Evolutionary conservation across 2,329 filamentous ascomycete species (phyloP), one percentile per base, ranked within the genome.

Genomic region (Fonsecaea pugnacius): DNA sequence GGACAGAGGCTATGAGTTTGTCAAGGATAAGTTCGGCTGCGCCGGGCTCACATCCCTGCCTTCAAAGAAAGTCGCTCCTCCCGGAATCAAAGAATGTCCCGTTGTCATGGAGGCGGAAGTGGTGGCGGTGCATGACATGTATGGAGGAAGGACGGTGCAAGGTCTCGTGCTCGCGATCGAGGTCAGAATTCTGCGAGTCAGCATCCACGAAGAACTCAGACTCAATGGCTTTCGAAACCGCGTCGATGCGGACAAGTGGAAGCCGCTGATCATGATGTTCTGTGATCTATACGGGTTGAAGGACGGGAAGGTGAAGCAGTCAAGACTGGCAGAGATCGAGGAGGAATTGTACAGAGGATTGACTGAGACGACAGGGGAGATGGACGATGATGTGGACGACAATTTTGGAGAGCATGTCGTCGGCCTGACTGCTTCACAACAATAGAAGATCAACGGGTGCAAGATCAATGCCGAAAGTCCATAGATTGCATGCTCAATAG

Each of bases 211-310:
- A 7, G 62, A 72, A 1, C 60, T 81, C 48, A 70, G 75, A 14
- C 71, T 79, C 74, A 69, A 68, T 4, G 79, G 78, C 6, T 59
- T 75, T 63, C 59, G 68, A 27, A 80, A 82, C 63, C 71, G 77
- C 3, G 71, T 81, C 57, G 78, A 81, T 64, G 73, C 78, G 1
- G 77, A 81, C 63, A 73, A 71, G 52, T 81, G 79, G 79, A 71
- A 72, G 58, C 79, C 80, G 2, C 71, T 81, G 70, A 78, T 82
- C 50, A 80, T 79, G 78, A 75, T 69, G 53, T 82, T 81, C 63
- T 78, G 78, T 67, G 73, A 81, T 60, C 69, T 80, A 7, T 80
- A 81, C 65, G 79, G 78, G 0, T 69, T 77, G 64, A 69, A 60
- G n/a, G 32, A 59, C 16, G 57, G 57, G 5, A 67, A 61, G 52